Conservation (phyloP, 257 asterid species). For the Solanum arcanum region DNA sequence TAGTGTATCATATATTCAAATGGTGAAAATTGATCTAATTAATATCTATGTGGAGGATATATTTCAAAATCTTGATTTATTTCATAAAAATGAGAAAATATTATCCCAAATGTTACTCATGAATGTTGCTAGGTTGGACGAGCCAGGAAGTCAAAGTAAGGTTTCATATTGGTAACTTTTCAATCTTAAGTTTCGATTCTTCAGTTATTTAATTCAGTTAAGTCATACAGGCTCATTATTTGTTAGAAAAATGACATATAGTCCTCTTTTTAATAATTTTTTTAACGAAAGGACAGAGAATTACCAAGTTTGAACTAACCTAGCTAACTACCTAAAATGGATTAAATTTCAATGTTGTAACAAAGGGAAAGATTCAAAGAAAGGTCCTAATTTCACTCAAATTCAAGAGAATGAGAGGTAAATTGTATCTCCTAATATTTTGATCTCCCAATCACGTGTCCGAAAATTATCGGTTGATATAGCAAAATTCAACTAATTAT, state of each 20-base stretch:
- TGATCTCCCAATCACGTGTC: slow-evolving; percentile 1
- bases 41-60: background rate
- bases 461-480: background rate
- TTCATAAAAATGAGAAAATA: background rate
- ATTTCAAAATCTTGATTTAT: background rate
- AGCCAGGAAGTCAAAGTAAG: background rate
- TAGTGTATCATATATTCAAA: too few relatives aligned
- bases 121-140: background rate
- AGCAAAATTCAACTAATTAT: background rate
- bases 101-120: background rate
- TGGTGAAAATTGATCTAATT: background rate
- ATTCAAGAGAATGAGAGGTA: background rate
- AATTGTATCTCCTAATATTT: background rate
- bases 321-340: background rate
- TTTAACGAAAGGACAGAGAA: background rate
- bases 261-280: background rate
- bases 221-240: background rate
- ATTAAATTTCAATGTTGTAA: background rate
- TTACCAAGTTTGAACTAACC: background rate
- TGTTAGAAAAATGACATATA: background rate
- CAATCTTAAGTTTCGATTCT: background rate
- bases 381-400: background rate
- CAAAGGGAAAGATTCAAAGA: background rate
- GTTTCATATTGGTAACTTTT: background rate
- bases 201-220: background rate